These are phyloP conservation scores for Bolboschoenoplectus hybrid DNA, from an alignment of 202 grass and related monocot species.

Conservation along the genomic window DNA sequence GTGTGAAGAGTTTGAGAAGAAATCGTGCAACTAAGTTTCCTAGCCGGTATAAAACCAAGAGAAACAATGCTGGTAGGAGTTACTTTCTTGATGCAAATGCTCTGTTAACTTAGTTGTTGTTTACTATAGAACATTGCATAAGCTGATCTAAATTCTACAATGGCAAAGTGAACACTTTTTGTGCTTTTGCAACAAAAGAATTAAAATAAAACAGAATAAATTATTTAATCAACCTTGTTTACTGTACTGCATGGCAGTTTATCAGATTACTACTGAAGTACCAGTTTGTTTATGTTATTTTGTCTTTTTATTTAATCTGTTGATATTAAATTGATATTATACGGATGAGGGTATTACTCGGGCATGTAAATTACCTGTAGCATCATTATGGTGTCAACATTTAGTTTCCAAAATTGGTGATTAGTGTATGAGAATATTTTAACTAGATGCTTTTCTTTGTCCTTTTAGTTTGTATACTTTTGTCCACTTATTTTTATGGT, in stretches of 20 bases:
- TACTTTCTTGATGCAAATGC: neutral
- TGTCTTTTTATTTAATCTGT: neutral
- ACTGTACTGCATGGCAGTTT: neutral
- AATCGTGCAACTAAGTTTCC: neutral
- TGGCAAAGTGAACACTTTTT: neutral
- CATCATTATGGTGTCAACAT: neutral
- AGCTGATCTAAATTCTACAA: neutral
- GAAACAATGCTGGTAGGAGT: neutral
- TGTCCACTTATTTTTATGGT: neutral
- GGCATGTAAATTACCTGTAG: neutral
- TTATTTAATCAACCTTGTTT: neutral
- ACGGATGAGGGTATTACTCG: neutral
- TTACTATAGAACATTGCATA: neutral
- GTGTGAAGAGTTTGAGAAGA: constrained; percentile 22
- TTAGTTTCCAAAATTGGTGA: neutral
- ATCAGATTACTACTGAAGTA: neutral
- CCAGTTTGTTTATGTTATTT: neutral
- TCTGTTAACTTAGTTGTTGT: neutral
- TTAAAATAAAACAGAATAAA: neutral
- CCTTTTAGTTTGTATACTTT: neutral
- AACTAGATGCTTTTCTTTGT: neutral
- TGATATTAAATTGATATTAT: neutral
- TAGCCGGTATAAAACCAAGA: neutral
- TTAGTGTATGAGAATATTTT: neutral
- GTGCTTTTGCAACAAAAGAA: neutral